A percentile compares a stretch with the other conserved stretches of the same genome.
These are phyloP conservation scores for Pseudopithomyces maydicus DNA, from an alignment of 2,329 filamentous ascomycete genomes.

Conservation along the genomic window DNA sequence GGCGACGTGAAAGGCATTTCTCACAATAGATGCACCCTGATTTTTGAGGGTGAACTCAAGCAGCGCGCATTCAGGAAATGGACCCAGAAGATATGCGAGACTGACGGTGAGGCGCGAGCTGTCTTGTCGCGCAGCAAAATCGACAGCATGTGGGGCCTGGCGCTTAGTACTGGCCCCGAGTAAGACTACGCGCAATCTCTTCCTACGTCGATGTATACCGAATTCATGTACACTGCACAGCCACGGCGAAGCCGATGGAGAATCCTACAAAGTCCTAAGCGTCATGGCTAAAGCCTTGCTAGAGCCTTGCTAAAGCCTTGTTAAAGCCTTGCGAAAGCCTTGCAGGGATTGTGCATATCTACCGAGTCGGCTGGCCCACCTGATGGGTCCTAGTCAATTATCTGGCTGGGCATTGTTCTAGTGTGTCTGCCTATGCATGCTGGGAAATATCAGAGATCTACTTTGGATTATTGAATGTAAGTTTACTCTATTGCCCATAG, in stretches of 20 bases:
- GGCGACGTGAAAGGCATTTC: slow-evolving; percentile 82
- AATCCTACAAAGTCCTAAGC: background rate
- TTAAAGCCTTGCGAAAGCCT: background rate
- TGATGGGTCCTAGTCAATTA: too few species aligned
- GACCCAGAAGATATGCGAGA: slow-evolving; percentile 86
- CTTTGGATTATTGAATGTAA: slow-evolving; percentile 5
- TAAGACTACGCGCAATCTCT: background rate
- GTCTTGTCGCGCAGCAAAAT: slow-evolving; percentile 80
- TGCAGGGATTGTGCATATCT: background rate
- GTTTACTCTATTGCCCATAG: slow-evolving; percentile 9
- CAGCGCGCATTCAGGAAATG: slow-evolving; percentile 82
- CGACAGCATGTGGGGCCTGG: slow-evolving; percentile 95
- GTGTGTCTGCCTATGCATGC: background rate
- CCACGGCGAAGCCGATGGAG: background rate
- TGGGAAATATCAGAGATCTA: background rate
- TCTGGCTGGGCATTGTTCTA: background rate
- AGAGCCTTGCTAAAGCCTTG: background rate
- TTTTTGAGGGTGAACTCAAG: slow-evolving; percentile 93
- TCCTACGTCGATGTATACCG: background rate
- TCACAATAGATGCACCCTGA: slow-evolving; percentile 77
- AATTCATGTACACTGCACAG: background rate
- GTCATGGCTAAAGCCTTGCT: background rate
- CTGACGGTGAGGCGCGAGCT: slow-evolving; percentile 85
- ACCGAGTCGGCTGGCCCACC: too few species aligned
- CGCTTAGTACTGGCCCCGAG: slow-evolving; percentile 71